These are phyloP conservation scores for Magnaporthales sp. DNA, from an alignment of 2,329 filamentous ascomycete genomes.

Conservation along the genomic window DNA sequence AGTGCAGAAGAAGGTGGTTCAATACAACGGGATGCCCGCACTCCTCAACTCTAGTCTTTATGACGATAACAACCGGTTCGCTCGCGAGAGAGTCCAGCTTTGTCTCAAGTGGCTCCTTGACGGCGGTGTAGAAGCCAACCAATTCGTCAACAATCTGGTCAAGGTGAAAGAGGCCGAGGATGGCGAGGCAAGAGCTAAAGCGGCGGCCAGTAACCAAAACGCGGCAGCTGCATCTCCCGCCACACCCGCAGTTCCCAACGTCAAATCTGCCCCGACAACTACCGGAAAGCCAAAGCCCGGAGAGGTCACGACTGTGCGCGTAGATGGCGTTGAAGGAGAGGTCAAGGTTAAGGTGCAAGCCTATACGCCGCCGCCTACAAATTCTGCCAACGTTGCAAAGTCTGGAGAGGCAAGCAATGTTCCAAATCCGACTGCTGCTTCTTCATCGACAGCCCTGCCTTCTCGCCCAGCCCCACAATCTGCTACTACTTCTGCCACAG, in stretches of 20 bases:
- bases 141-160: constrained; percentile 59
- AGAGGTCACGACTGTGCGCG: constrained; percentile 32
- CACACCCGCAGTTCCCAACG: background rate
- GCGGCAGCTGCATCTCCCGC: background rate
- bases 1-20: constrained; percentile 82
- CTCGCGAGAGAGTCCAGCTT: constrained; percentile 83
- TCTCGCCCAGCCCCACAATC: constrained; percentile 1
- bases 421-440: constrained; percentile 5
- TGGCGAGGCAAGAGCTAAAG: constrained; percentile 13
- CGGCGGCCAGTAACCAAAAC: background rate
- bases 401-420: constrained; percentile 5
- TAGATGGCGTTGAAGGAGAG: constrained; percentile 48
- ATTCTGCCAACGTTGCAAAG: background rate
- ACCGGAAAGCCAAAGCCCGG: background rate
- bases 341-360: constrained; percentile 42
- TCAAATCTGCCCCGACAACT: background rate
- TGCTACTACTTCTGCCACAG: background rate
- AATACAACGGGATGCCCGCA: constrained; percentile 76
- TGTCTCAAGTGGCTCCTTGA: constrained; percentile 79
- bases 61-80: constrained; percentile 89
- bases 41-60: constrained; percentile 84
- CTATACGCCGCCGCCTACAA: background rate
- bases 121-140: constrained; percentile 63
- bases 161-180: constrained; percentile 26
- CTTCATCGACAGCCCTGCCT: constrained; percentile 6